These are phyloP conservation scores for Coniferiporia sulphurascens DNA, from an alignment of 1,284 basidiomycete species.

Conservation along the genomic window DNA sequence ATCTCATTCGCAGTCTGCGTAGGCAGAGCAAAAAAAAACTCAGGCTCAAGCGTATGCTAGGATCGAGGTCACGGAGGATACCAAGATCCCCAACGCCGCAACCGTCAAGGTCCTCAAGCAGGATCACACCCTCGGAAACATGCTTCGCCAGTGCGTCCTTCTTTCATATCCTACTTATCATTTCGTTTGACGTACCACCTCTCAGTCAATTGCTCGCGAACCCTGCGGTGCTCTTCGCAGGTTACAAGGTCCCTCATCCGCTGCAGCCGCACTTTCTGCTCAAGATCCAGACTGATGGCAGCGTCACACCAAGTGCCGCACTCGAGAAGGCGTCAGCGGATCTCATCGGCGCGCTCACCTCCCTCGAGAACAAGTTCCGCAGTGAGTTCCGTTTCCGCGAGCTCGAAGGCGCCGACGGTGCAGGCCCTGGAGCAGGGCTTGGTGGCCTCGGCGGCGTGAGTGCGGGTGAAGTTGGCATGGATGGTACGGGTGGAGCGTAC, in stretches of 20 bases:
- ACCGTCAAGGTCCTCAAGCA: constrained; percentile 94
- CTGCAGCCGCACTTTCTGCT: constrained; percentile 91
- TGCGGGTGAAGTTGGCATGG: constrained; percentile 26
- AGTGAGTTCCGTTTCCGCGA: constrained; percentile 74
- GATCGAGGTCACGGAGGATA: constrained; percentile 90
- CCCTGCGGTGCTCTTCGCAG: constrained; percentile 88
- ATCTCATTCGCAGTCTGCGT: constrained; percentile 6
- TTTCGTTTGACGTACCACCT: neutral
- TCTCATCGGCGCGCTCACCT: constrained; percentile 73
- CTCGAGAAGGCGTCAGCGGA: constrained; percentile 83
- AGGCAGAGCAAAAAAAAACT: neutral
- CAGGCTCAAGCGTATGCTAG: constrained; percentile 39
- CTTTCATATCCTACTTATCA: constrained; percentile 3
- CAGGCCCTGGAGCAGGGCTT: constrained; percentile 22
- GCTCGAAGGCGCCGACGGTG: constrained; percentile 46
- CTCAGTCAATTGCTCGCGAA: constrained; percentile 80
- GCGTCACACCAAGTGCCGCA: constrained; percentile 75
- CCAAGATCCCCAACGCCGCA: constrained; percentile 95
- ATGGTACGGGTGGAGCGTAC: constrained; percentile 10
- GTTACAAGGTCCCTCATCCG: constrained; percentile 97
- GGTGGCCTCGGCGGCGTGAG: constrained; percentile 5
- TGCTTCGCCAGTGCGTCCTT: constrained; percentile 80
- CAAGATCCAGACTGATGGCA: constrained; percentile 94
- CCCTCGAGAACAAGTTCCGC: constrained; percentile 69
- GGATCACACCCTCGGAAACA: constrained; percentile 95